A percentile compares a stretch with the other conserved stretches of the same genome.
These are phyloP conservation scores for Lactarius deliciosus DNA, from an alignment of 768 basidiomycete genomes.

Conservation along the genomic window DNA sequence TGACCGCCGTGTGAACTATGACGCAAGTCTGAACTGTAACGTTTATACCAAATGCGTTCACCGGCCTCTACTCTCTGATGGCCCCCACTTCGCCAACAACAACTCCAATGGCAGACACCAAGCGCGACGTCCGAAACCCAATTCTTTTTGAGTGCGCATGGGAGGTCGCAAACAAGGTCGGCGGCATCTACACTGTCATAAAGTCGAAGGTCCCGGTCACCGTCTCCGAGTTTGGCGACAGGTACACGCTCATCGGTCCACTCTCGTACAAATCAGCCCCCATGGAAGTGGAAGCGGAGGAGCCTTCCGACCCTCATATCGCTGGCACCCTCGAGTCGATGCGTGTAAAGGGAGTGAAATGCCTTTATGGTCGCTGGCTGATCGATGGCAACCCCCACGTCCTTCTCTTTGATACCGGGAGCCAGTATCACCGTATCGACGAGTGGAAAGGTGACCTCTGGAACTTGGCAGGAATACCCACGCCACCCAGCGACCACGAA, in stretches of 20 bases:
- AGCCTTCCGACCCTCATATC: conserved; percentile 80
- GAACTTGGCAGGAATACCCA: conserved; percentile 97
- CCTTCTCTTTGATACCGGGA: conserved; percentile 93
- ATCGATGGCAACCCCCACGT: conserved; percentile 96
- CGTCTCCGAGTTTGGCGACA: conserved; percentile 90
- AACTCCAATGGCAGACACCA: conserved; percentile 37
- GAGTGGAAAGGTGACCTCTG: conserved; percentile 99
- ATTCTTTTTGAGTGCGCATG: conserved; percentile 94
- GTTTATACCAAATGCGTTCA: conserved; percentile 9
- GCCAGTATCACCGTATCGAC: conserved; percentile 82
- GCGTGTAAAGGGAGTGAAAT: conserved; percentile 89
- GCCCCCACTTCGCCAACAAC: conserved; percentile 17
- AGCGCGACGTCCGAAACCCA: conserved; percentile 75
- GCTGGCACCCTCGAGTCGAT: conserved; percentile 75
- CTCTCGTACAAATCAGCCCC: conserved; percentile 97
- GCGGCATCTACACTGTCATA: conserved; percentile 99
- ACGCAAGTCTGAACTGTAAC: conserved; percentile 18
- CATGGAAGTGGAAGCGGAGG: conserved; percentile 96
- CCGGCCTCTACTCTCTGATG: not conserved
- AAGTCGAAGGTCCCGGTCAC: conserved; percentile 99
- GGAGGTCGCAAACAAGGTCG: conserved; percentile 99
- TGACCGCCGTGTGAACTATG: conserved; percentile 25
- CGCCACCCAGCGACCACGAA: conserved; percentile 94
- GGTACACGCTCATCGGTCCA: conserved; percentile 97
- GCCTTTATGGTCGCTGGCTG: conserved; percentile 95